These are phyloP conservation scores for Claviceps humidiphila DNA, from an alignment of 2,329 filamentous ascomycete genomes.

Conservation along the genomic window DNA sequence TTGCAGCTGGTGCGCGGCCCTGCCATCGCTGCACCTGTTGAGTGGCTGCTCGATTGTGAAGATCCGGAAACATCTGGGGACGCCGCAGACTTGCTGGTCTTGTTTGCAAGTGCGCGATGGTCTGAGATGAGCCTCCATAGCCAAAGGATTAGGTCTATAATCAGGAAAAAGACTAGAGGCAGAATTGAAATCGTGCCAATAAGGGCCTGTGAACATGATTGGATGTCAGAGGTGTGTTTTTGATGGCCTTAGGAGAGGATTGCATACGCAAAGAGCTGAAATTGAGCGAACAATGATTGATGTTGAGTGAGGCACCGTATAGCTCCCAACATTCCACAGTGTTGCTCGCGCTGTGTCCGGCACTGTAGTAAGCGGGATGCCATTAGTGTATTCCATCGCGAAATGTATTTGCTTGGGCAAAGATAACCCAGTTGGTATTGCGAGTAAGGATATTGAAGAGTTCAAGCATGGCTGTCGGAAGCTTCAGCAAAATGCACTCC, in stretches of 20 bases:
- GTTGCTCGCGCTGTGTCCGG: conserved; percentile 10
- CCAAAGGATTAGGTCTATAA: conserved; percentile 40
- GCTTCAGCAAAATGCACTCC: neutral
- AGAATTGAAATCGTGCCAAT: conserved; percentile 33
- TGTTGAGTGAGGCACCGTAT: conserved; percentile 16
- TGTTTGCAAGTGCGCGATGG: conserved; percentile 4
- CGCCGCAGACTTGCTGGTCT: neutral
- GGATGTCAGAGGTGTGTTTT: conserved; percentile 4
- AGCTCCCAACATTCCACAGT: conserved; percentile 14
- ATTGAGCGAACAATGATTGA: conserved; percentile 22
- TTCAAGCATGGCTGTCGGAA: neutral
- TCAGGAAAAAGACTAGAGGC: conserved; percentile 33
- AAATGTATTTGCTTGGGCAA: neutral
- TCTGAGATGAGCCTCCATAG: conserved; percentile 30
- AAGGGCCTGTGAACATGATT: conserved; percentile 20
- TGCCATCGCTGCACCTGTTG: conserved; percentile 1
- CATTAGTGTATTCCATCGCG: neutral
- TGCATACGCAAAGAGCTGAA: conserved; percentile 25
- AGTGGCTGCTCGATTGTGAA: neutral
- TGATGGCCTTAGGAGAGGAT: neutral
- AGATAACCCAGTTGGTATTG: neutral
- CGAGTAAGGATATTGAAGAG: neutral
- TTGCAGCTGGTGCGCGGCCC: conserved; percentile 3
- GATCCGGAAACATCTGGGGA: neutral
- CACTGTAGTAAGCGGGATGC: conserved; percentile 11